phyloP scores from a whole-genome alignment of 129 eudicot species.

The Lonicera japonica region DNA sequence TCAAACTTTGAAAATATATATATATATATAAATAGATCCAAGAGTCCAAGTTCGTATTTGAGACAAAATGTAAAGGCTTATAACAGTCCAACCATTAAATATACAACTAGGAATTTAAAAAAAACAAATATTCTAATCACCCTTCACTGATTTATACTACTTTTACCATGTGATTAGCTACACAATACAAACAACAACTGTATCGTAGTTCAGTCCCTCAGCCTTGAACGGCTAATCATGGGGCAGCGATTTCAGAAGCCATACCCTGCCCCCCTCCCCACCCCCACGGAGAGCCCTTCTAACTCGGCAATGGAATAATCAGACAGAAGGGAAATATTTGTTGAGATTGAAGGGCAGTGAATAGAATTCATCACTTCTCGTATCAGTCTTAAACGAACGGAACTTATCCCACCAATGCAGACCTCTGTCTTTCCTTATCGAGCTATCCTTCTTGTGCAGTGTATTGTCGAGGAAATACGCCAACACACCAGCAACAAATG shows the following conservation, averaged over 20 bases:
- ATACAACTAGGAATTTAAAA: background rate
- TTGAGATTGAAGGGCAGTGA: slow-evolving; percentile 56
- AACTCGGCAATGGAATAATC: background rate
- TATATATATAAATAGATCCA: slow-evolving; percentile 2
- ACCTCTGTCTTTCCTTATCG: slow-evolving; percentile 57
- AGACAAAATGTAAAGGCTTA: background rate
- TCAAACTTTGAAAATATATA: too few species aligned
- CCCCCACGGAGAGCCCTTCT: too few species aligned
- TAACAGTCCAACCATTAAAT: background rate
- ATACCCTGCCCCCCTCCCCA: too few species aligned
- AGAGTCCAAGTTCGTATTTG: background rate
- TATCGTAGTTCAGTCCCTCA: too few species aligned
- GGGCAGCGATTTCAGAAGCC: too few species aligned
- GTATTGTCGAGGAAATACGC: slow-evolving; percentile 55
- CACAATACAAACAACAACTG: background rate
- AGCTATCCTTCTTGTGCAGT: slow-evolving; percentile 38
- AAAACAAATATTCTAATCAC: background rate
- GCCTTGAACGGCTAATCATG: too few species aligned
- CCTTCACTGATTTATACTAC: background rate
- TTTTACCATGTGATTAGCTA: background rate
- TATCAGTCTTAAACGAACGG: slow-evolving; percentile 35
- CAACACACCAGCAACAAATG: slow-evolving; percentile 50
- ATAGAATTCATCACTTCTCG: slow-evolving; percentile 62
- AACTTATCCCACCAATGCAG: slow-evolving; percentile 66
- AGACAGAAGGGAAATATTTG: slow-evolving; percentile 54